Evolutionary conservation across 2,329 filamentous ascomycete genomes (phyloP).

Genomic region (Sporothrix dimorphospora): DNA sequence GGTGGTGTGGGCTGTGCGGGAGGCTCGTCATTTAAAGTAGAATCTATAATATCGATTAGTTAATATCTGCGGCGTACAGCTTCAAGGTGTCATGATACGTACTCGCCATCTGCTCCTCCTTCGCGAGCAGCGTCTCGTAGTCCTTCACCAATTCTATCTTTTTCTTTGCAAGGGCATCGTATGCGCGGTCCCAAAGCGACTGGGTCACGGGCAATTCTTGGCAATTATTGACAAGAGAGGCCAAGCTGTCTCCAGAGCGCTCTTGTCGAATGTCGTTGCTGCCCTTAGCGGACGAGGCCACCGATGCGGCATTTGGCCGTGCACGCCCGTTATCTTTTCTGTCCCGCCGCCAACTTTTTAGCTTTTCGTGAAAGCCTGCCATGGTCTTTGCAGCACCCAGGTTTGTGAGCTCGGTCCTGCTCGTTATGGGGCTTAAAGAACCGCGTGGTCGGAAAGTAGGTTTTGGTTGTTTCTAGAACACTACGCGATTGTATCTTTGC

Average conservation of each 20-base stretch:
- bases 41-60: slow-evolving; percentile 20
- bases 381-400: not conserved
- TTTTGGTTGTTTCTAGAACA: not conserved
- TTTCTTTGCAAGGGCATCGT: slow-evolving; percentile 35
- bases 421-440: not conserved
- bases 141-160: slow-evolving; percentile 34
- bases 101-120: slow-evolving; percentile 14
- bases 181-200: slow-evolving; percentile 40
- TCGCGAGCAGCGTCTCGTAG: slow-evolving; percentile 37
- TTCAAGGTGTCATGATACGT: slow-evolving; percentile 1
- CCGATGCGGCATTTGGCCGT: not conserved
- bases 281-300: not conserved
- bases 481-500: not conserved
- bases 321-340: not conserved
- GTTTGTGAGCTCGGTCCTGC: not conserved
- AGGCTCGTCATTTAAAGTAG: not conserved
- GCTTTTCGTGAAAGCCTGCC: not conserved
- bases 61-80: not conserved
- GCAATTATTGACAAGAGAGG: not conserved
- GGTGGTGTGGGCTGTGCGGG: not conserved
- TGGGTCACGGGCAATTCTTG: not conserved
- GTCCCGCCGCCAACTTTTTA: not conserved
- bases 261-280: slow-evolving; percentile 13
- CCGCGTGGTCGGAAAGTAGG: not conserved
- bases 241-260: slow-evolving; percentile 2